A percentile compares a stretch with the other conserved stretches of the same genome.
These are phyloP conservation scores for Pseudogymnoascus sp. DNA, from an alignment of 2,329 filamentous ascomycete species.

Conservation along the genomic window DNA sequence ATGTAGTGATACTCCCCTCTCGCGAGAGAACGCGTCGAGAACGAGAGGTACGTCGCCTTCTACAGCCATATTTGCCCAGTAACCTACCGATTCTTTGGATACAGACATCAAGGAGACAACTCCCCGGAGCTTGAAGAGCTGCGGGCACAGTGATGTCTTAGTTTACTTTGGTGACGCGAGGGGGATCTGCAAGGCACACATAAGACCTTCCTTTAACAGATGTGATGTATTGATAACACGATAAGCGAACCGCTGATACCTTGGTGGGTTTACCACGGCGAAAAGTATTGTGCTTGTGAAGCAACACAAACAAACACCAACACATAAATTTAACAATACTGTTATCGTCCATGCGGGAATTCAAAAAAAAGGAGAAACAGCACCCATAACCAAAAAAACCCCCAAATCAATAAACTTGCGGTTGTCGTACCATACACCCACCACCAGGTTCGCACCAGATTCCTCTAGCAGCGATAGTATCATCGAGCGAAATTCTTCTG, in stretches of 20 bases:
- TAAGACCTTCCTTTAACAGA: neutral
- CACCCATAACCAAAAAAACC: neutral
- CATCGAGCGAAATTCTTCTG: neutral
- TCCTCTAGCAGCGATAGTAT: too few relatives aligned
- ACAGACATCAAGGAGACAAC: neutral
- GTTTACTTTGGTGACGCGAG: neutral
- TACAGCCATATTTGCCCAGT: neutral
- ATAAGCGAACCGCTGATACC: neutral
- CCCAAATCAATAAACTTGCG: neutral
- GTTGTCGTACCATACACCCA: neutral
- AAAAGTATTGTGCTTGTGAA: neutral
- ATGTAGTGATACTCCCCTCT: neutral
- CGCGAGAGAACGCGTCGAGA: neutral
- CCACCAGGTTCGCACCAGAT: neutral
- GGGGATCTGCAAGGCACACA: neutral
- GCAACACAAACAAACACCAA: neutral
- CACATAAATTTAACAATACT: neutral
- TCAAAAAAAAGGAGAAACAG: neutral
- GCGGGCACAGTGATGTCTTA: neutral
- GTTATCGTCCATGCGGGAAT: neutral
- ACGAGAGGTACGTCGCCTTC: neutral
- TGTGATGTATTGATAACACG: neutral
- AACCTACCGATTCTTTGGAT: neutral
- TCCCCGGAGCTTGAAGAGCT: neutral
- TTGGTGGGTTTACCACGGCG: neutral